Evolutionary conservation across 495 filamentous ascomycete species (phyloP).

Genomic region (Aspergillus cavernicola): DNA sequence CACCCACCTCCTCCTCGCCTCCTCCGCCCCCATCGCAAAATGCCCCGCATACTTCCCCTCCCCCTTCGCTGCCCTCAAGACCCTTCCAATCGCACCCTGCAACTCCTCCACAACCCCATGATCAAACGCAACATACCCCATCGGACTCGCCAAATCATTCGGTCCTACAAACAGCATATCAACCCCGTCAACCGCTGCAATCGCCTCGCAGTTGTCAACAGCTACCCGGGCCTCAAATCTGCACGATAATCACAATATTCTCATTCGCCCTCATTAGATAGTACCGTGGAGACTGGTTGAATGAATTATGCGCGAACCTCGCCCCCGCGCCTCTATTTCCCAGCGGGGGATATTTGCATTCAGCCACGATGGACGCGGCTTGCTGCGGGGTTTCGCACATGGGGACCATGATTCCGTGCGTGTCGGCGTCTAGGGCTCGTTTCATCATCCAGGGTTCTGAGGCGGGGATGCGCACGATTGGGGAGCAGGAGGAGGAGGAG

Average conservation of each 20-base stretch:
- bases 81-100: constrained; percentile 28
- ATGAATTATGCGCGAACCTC: constrained; percentile 35
- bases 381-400: constrained; percentile 1
- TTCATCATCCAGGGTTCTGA: constrained; percentile 71
- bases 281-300: constrained; percentile 30
- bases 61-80: constrained; percentile 27
- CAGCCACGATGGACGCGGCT: constrained; percentile 45
- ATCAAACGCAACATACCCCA: constrained; percentile 25
- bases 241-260: constrained; percentile 34
- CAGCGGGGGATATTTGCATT: constrained; percentile 63
- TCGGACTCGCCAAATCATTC: constrained; percentile 34
- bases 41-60: constrained; percentile 32
- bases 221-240: constrained; percentile 44
- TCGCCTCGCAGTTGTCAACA: constrained; percentile 45
- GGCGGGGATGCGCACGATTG: constrained; percentile 64
- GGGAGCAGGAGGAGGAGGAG: constrained; percentile 44
- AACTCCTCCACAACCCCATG: constrained; percentile 30
- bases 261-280: constrained; percentile 26
- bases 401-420: constrained; percentile 56
- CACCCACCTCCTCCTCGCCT: constrained; percentile 24
- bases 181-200: constrained; percentile 27
- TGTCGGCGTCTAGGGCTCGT: constrained; percentile 66
- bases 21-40: constrained; percentile 27
- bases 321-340: constrained; percentile 65
- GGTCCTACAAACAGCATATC: constrained; percentile 67